These are phyloP conservation scores for Acephala macrosclerotiorum DNA, from an alignment of 2,329 filamentous ascomycete genomes.

Conservation along the genomic window DNA sequence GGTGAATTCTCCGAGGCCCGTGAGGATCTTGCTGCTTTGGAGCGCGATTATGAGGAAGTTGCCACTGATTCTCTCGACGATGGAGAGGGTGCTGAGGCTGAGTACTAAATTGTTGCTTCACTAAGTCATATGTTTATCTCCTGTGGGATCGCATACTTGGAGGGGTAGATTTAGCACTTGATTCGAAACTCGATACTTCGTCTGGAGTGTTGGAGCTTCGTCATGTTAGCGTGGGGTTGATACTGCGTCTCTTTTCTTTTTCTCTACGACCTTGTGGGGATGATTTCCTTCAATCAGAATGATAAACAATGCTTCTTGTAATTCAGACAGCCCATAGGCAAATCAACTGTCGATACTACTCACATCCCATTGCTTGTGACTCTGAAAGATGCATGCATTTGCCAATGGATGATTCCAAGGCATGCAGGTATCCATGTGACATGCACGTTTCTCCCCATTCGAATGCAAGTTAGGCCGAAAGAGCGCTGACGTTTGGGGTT, in stretches of 20 bases:
- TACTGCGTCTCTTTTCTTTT: constrained; percentile 35
- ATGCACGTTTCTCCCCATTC: constrained; percentile 26
- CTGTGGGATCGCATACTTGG: constrained; percentile 41
- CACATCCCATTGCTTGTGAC: constrained; percentile 15
- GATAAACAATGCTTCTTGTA: constrained; percentile 42
- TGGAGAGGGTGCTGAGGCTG: constrained; percentile 78
- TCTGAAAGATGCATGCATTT: constrained; percentile 13
- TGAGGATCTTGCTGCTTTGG: constrained; percentile 96
- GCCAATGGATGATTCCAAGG: constrained; percentile 21
- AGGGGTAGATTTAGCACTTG: constrained; percentile 40
- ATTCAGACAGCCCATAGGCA: constrained; percentile 34
- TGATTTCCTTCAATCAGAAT: constrained; percentile 41
- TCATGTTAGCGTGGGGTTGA: constrained; percentile 37
- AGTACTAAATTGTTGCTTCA: constrained; percentile 27
- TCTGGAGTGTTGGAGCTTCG: constrained; percentile 39
- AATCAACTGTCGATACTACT: constrained; percentile 28
- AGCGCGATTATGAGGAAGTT: constrained; percentile 99
- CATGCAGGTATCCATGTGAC: constrained; percentile 28
- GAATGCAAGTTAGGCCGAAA: constrained; percentile 26
- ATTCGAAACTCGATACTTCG: constrained; percentile 39
- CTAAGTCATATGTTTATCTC: constrained; percentile 38
- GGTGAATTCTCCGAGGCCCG: constrained; percentile 99
- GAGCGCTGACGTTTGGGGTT: constrained; percentile 23
- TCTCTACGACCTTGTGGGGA: constrained; percentile 35
- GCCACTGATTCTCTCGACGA: constrained; percentile 91